Evolutionary conservation across 2,329 filamentous ascomycete species (phyloP), one percentile per base, ranked within the genome.

Genomic region (Colletotrichum lupini): DNA sequence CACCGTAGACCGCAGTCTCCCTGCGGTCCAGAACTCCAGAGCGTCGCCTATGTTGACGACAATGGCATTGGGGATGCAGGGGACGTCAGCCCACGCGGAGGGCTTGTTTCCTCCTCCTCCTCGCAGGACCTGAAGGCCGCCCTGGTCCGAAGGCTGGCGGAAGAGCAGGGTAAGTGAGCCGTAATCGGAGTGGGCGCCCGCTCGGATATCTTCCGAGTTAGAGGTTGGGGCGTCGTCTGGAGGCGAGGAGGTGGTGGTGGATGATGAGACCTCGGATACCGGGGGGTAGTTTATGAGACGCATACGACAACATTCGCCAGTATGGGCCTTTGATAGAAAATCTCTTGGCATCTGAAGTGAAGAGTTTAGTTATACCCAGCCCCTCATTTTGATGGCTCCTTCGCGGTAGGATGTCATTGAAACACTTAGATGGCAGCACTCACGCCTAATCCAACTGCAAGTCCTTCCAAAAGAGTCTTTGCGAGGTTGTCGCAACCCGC

Each of bases 171-270:
- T 92, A 67, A 92, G 83, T 69, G 88, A 90, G 67, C 91, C 91
- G 83, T 97, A 98, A 84, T 98, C 95, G 4, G 93, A 96, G 82
- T 98, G 96, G 0, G 96, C 95, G 68, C 96, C 97, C 5, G 96
- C 96, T 30, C 96, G 92, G 74, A 98, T 90, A 78, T 96, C 94
- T 62, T 84, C 78, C 75, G 78, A 81, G 6, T 81, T 78, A 3
- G 85, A 85, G 5, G 81, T 78, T 14, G 5, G 49, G 70, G 11
- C 7, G 53, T 46, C 8, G 19, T n/a, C 42, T 49, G 7, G 19
- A 19, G 42, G 7, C 16, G 78, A 81, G 6, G 85, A 85, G 5
- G 82, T 78, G 14, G 32, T 6, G 12, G 6, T 80, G 84, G 1
- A 90, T 87, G 32, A 28, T 7, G 1, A 92, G 92, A 95, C 82